Conservation (phyloP, 352 stramenopile genomes). For the Phytophthora podocarpi region DNA sequence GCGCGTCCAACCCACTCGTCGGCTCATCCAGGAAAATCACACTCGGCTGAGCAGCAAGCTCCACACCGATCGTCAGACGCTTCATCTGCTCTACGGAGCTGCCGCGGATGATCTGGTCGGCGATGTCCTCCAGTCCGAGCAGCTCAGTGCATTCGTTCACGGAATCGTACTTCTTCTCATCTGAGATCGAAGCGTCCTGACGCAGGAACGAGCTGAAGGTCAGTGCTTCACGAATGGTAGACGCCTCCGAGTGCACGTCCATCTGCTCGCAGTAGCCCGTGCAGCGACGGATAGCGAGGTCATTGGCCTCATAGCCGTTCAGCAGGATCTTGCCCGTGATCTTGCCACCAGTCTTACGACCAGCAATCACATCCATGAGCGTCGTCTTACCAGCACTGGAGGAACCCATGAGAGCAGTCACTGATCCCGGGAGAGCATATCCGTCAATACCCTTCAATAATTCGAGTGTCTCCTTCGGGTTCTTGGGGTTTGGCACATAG, state of each 20-base stretch:
- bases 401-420: slow-evolving; percentile 26
- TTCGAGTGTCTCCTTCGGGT: slow-evolving; percentile 15
- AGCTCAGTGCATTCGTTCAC: slow-evolving; percentile 30
- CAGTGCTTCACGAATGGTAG: slow-evolving; percentile 19
- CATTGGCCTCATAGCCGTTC: slow-evolving; percentile 17
- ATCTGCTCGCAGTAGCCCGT: slow-evolving; percentile 77
- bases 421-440: slow-evolving; percentile 8
- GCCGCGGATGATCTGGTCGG: slow-evolving; percentile 29
- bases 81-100: slow-evolving; percentile 27
- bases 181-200: no score
- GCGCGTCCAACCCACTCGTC: no score
- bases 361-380: no score
- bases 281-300: slow-evolving; percentile 19
- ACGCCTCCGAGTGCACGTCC: slow-evolving; percentile 85
- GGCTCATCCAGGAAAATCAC: no score
- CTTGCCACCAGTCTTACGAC: no score
- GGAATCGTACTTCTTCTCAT: slow-evolving; percentile 16
- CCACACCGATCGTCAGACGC: slow-evolving; percentile 23
- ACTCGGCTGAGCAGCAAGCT: slow-evolving; percentile 25
- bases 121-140: no score
- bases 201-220: no score
- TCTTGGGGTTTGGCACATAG: slow-evolving; percentile 18
- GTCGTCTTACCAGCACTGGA: slow-evolving; percentile 26
- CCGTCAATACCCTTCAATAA: slow-evolving; percentile 30
- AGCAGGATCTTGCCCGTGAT: no score